Conservation (phyloP, 73 alveolate species). For the Tetrahymena thermophila region DNA sequence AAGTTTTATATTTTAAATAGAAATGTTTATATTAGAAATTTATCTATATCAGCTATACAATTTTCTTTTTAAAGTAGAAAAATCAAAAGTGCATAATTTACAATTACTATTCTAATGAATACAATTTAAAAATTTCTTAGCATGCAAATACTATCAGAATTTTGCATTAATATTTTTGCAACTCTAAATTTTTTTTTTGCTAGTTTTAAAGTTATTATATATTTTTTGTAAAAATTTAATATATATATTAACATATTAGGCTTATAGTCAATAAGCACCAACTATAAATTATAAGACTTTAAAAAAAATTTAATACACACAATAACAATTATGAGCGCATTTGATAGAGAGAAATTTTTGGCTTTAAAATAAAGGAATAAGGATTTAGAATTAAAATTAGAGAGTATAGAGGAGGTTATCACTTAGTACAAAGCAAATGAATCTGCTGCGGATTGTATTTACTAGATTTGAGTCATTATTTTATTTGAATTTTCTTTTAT, state of each 20-base stretch:
- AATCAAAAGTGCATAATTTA: too few relatives aligned
- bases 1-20: too few relatives aligned
- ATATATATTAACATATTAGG: too few relatives aligned
- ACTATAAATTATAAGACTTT: neutral
- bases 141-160: neutral
- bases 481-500: neutral
- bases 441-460: neutral
- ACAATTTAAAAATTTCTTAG: neutral
- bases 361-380: neutral
- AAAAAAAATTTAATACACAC: neutral
- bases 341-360: neutral
- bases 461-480: neutral
- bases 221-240: neutral
- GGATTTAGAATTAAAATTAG: neutral
- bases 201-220: neutral
- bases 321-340: neutral
- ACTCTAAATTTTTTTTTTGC: neutral
- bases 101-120: neutral
- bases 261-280: neutral
- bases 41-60: too few relatives aligned
- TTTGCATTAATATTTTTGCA: neutral
- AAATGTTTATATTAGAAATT: too few relatives aligned
- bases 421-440: neutral
- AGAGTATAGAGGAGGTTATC: neutral
- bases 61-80: neutral